Evolutionary conservation across 768 basidiomycete genomes (phyloP).

Genomic region (Lactarius pseudohatsudake): DNA sequence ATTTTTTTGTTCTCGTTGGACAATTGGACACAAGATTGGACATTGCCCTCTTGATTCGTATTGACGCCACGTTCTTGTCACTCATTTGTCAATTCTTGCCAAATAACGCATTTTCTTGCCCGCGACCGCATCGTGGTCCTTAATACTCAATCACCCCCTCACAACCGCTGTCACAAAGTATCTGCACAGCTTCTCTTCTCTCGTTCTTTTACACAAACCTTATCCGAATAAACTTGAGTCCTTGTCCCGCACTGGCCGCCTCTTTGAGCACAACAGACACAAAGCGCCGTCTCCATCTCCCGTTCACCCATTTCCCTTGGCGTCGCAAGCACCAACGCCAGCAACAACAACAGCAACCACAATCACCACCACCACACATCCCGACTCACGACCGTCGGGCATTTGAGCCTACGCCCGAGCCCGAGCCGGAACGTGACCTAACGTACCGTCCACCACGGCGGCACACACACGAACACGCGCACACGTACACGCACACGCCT

Average conservation of each 20-base stretch:
- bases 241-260: conserved; percentile 12
- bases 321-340: conserved; percentile 12
- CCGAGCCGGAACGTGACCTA: conserved; percentile 12
- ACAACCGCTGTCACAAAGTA: neutral
- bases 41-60: no score
- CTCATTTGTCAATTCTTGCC: conserved; percentile 18
- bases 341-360: conserved; percentile 11
- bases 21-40: no score
- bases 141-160: conserved; percentile 1
- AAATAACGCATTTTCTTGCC: conserved; percentile 12
- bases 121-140: conserved; percentile 11
- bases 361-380: neutral
- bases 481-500: neutral
- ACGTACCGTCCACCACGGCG: neutral
- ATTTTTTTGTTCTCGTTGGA: neutral
- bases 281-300: conserved; percentile 8
- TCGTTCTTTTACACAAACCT: neutral
- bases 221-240: neutral
- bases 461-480: neutral
- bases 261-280: conserved; percentile 1
- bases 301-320: conserved; percentile 3
- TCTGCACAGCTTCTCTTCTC: neutral
- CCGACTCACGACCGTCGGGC: neutral
- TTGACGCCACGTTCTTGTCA: conserved; percentile 13
- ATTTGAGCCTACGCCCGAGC: conserved; percentile 12